A percentile compares a stretch with the other conserved stretches of the same genome.
These are phyloP conservation scores for Tillandsia fasciculata DNA, from an alignment of 176 grass and related monocot genomes.

Conservation along the genomic window DNA sequence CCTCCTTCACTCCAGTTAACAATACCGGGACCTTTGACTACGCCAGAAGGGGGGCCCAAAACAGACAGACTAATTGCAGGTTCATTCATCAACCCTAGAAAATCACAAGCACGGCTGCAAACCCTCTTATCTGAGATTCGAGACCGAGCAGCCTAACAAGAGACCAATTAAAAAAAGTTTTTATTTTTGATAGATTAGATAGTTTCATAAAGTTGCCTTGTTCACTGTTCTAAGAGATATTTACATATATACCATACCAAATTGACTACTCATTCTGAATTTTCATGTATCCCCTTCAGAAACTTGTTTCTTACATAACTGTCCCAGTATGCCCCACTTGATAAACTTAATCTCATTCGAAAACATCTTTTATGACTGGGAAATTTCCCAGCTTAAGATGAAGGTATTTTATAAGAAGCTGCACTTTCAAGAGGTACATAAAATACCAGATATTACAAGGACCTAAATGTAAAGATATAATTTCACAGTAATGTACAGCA, in stretches of 20 bases:
- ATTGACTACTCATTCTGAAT: neutral
- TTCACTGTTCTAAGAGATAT: too few relatives aligned
- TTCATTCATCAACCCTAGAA: conserved; percentile 86
- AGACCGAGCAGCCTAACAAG: conserved; percentile 64
- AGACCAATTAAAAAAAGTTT: conserved; percentile 11
- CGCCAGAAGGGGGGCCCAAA: conserved; percentile 47
- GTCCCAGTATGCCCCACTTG: too few relatives aligned
- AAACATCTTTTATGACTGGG: too few relatives aligned
- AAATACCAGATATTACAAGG: too few relatives aligned
- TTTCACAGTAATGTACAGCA: too few relatives aligned
- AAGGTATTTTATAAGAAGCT: too few relatives aligned
- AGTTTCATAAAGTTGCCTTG: conserved; percentile 1
- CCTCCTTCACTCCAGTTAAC: conserved; percentile 83
- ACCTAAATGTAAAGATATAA: too few relatives aligned
- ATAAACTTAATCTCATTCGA: too few relatives aligned
- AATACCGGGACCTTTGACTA: conserved; percentile 64
- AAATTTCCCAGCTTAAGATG: too few relatives aligned
- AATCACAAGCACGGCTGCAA: conserved; percentile 78
- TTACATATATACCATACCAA: too few relatives aligned
- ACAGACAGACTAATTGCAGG: conserved; percentile 75
- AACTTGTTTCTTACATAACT: too few relatives aligned
- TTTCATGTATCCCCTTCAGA: neutral
- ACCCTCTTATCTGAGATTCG: conserved; percentile 71
- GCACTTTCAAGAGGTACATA: too few relatives aligned
- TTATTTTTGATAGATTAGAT: neutral